Evolutionary conservation across 495 filamentous ascomycete genomes (phyloP), one percentile per base, ranked within the genome.

Genomic region (Oleoguttula mirabilis): DNA sequence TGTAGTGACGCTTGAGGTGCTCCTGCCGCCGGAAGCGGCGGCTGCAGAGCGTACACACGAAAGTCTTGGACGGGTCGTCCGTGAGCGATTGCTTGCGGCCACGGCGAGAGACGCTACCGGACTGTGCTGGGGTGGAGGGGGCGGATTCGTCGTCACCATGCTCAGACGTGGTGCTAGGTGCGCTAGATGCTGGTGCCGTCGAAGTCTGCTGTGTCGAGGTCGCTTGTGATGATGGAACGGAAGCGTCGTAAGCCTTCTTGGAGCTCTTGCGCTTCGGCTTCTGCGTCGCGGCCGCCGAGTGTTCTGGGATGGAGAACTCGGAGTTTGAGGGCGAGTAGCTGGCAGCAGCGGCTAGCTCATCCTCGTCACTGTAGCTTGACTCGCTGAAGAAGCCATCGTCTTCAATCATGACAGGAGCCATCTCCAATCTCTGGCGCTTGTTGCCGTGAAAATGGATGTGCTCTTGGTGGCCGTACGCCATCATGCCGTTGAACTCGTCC

Each of bases 61-160:
- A 99, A 0, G 86, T 94, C 78, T 99, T 99, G 52, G 85, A 92
- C 3, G 92, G 90, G 54, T 99, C 90, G 50, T 99, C 90, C 14
- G 90, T 96, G 59, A 96, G 63, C 0, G 92, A 96, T 66, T 99
- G 90, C 76, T 99, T 99, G 61, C 90, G 88, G 22, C 90, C 90
- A 43, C 90, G 87, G 51, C 90, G 92, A 64, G 83, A 88, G 53
- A 84, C 75, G 7, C 81, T 83, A 19, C 75, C 72, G 8, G 74
- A 67, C 0, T 70, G 57, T 22, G 72, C 44, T 10, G 57, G 47
- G 6, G 46, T 54, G 10, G 42, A 38, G 20, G 48, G 43, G 10
- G 21, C 34, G 14, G 58, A 23, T 10, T 58, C 54, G 45, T 51
- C 55, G 34, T 57, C 54, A 46, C 52, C 55, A 33, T 54, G 57